These are phyloP conservation scores for Monosporascus sp. DNA, from an alignment of 2,329 filamentous ascomycete genomes.

Conservation along the genomic window DNA sequence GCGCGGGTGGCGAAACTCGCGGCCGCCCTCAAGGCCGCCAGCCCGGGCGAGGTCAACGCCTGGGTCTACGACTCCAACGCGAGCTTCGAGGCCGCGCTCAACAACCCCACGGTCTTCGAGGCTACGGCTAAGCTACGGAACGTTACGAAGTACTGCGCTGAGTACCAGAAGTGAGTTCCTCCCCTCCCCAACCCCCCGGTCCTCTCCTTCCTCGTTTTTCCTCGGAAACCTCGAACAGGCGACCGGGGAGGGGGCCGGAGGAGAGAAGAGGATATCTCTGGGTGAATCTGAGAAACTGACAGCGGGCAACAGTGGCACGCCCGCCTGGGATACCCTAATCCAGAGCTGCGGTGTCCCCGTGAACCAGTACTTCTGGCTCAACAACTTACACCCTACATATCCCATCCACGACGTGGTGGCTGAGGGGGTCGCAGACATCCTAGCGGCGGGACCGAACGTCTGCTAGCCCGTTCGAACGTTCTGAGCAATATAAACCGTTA, in stretches of 20 bases:
- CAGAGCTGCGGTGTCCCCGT: slow-evolving; percentile 47
- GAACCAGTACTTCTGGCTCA: slow-evolving; percentile 61
- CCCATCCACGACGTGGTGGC: slow-evolving; percentile 57
- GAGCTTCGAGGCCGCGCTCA: slow-evolving; percentile 46
- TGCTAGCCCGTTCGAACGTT: slow-evolving; percentile 16
- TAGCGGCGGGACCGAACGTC: slow-evolving; percentile 33
- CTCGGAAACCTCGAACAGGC: no score
- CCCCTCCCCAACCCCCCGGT: no score
- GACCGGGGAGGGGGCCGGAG: no score
- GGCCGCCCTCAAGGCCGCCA: slow-evolving; percentile 27
- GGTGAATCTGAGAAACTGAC: slow-evolving; percentile 7
- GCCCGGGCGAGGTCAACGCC: slow-evolving; percentile 37
- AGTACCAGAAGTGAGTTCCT: slow-evolving; percentile 45
- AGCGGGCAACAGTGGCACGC: slow-evolving; percentile 34
- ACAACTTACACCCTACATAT: slow-evolving; percentile 58
- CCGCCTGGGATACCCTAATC: slow-evolving; percentile 32
- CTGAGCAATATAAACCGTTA: no score
- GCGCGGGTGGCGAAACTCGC: slow-evolving; percentile 35
- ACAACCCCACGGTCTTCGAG: slow-evolving; percentile 41
- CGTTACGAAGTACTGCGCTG: slow-evolving; percentile 47
- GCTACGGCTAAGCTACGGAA: slow-evolving; percentile 50
- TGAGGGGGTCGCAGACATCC: slow-evolving; percentile 35
- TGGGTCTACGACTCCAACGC: slow-evolving; percentile 48
- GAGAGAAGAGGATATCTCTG: no score
- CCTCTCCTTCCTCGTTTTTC: neutral